A percentile compares a stretch with the other conserved stretches of the same genome.
phyloP scores from a whole-genome alignment of 306 rosid genomes.

The Albizia julibrissin region DNA sequence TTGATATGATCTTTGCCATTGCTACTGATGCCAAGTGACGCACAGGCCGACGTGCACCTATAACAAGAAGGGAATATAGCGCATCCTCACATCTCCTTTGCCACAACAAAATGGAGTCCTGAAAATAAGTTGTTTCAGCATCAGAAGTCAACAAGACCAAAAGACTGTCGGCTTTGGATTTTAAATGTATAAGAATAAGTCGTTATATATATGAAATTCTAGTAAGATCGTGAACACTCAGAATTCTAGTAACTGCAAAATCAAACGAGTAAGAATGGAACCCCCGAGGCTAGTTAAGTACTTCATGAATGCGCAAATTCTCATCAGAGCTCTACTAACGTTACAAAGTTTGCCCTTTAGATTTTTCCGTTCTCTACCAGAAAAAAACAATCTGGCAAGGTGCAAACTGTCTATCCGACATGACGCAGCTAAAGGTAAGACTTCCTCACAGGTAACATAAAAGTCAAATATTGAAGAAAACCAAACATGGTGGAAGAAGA shows the following conservation, averaged over 20 bases:
- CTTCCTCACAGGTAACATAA: background rate
- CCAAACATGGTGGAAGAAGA: background rate
- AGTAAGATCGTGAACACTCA: slow-evolving; percentile 4
- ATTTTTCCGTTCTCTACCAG: background rate
- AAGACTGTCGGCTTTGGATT: background rate
- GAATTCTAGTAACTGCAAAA: background rate
- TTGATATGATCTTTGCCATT: slow-evolving; percentile 79
- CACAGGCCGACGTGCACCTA: slow-evolving; percentile 95
- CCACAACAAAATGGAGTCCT: slow-evolving; percentile 90
- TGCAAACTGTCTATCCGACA: background rate
- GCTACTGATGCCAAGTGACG: slow-evolving; percentile 95
- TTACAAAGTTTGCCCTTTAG: slow-evolving; percentile 8
- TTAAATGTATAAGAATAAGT: background rate
- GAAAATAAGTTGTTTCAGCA: slow-evolving; percentile 31
- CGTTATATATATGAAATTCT: background rate
- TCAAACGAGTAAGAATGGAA: slow-evolving; percentile 20
- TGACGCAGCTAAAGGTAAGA: background rate
- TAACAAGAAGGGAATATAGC: slow-evolving; percentile 70
- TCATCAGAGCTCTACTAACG: slow-evolving; percentile 12
- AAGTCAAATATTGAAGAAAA: slow-evolving; percentile 24
- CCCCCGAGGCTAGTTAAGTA: background rate
- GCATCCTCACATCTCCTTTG: slow-evolving; percentile 99
- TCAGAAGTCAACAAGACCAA: slow-evolving; percentile 15
- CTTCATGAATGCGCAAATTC: slow-evolving; percentile 5
- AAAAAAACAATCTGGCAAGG: background rate